Percentiles rank a stretch among this genome's conserved stretches.
These are phyloP conservation scores for Exophiala dermatitidis DNA, from an alignment of 2,329 filamentous ascomycete species.

Conservation along the genomic window DNA sequence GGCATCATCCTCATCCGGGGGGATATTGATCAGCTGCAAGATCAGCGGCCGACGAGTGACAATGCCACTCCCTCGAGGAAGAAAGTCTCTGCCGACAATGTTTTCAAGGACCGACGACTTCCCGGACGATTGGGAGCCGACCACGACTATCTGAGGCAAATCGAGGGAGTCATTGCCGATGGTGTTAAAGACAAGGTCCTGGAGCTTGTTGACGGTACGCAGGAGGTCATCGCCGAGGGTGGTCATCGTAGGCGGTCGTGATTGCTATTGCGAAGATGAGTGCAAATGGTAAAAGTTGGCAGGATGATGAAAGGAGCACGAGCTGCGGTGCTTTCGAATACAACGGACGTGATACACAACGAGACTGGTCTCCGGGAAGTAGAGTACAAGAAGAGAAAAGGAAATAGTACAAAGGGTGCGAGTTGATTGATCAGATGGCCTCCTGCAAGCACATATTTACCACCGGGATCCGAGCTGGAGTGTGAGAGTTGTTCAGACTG, in stretches of 20 bases:
- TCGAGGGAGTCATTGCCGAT: slow-evolving; percentile 98
- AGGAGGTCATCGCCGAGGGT: slow-evolving; percentile 93
- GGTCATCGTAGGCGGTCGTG: slow-evolving; percentile 56
- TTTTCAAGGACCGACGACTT: slow-evolving; percentile 99
- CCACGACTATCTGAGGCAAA: slow-evolving; percentile 96
- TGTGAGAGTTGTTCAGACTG: neutral
- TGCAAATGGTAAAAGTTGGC: slow-evolving; percentile 15
- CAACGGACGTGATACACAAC: neutral
- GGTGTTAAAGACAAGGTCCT: slow-evolving; percentile 98
- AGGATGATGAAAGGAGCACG: neutral
- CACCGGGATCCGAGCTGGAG: neutral
- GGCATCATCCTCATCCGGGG: slow-evolving; percentile 49
- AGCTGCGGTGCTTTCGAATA: neutral
- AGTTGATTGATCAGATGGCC: slow-evolving; percentile 11
- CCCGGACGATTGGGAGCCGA: slow-evolving; percentile 94
- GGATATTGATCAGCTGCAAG: slow-evolving; percentile 95
- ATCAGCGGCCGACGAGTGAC: slow-evolving; percentile 91
- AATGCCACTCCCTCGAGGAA: slow-evolving; percentile 93
- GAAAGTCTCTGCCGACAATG: slow-evolving; percentile 94
- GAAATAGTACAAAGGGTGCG: neutral
- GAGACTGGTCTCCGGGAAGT: neutral
- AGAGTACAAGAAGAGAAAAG: slow-evolving; percentile 1
- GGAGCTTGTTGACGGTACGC: slow-evolving; percentile 92
- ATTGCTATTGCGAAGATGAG: slow-evolving; percentile 6
- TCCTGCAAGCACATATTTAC: slow-evolving; percentile 18